phyloP scores from a whole-genome alignment of 2,329 filamentous ascomycete species.

The Penicillium capsulatum region DNA sequence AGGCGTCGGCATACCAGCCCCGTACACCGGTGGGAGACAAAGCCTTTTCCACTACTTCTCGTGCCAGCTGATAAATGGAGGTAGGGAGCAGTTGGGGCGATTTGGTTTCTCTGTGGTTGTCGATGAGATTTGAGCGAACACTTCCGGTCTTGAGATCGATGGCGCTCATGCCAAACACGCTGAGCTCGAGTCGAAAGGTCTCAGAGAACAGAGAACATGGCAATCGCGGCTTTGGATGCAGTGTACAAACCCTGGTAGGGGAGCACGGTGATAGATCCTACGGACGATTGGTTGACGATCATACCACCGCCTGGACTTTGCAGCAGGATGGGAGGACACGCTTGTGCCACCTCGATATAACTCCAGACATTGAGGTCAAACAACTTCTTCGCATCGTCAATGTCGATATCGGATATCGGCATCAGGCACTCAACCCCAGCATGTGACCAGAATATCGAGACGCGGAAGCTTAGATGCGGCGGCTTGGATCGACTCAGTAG shows the following conservation, averaged over 20 bases:
- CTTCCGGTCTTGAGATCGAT: conserved; percentile 3
- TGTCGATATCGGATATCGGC: conserved; percentile 27
- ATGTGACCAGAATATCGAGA: conserved; percentile 4
- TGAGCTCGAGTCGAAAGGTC: conserved; percentile 1
- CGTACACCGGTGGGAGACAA: not conserved
- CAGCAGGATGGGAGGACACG: conserved; percentile 29
- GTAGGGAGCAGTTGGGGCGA: not conserved
- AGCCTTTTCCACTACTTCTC: not conserved
- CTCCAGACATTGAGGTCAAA: conserved; percentile 36
- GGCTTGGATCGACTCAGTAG: conserved; percentile 6
- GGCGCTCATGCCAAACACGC: conserved; percentile 1
- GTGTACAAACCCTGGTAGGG: conserved; percentile 34
- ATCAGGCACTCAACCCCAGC: conserved; percentile 18
- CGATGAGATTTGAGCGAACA: not conserved
- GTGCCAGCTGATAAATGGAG: not conserved
- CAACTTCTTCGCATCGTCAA: conserved; percentile 28
- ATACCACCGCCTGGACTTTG: conserved; percentile 22
- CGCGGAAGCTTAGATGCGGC: conserved; percentile 14
- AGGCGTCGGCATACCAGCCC: not conserved
- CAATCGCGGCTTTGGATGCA: conserved; percentile 19
- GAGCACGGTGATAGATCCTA: conserved; percentile 25
- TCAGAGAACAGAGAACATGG: conserved; percentile 2
- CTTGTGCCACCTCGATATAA: conserved; percentile 31
- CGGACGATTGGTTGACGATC: conserved; percentile 40
- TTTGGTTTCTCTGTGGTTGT: not conserved